Evolutionary conservation across 371 early-diverging fungal species (phyloP).

Genomic region (Cokeromyces recurvatus): DNA sequence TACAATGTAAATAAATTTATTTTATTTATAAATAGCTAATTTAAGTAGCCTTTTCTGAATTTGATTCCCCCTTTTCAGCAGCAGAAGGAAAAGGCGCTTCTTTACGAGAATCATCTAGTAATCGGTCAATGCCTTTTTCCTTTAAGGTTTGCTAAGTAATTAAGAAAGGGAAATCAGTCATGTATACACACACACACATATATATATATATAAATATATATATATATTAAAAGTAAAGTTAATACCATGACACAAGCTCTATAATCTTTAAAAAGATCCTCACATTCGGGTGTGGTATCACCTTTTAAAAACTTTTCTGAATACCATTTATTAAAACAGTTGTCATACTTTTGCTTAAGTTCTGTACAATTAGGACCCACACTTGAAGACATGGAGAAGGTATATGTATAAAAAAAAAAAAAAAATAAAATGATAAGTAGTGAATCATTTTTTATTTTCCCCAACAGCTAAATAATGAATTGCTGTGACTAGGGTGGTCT

Average conservation of each 20-base stretch:
- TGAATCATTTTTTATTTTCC: too few relatives aligned
- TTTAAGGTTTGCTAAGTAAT: slow-evolving; percentile 37
- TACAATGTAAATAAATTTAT: too few relatives aligned
- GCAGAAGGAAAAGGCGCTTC: slow-evolving; percentile 62
- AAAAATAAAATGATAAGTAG: too few relatives aligned
- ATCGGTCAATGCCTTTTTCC: slow-evolving; percentile 73
- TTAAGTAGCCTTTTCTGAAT: too few relatives aligned
- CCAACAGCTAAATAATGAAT: too few relatives aligned
- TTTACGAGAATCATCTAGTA: slow-evolving; percentile 73
- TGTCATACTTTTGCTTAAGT: slow-evolving; percentile 87
- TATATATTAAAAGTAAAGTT: too few relatives aligned
- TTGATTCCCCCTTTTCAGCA: slow-evolving; percentile 2
- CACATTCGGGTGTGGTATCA: slow-evolving; percentile 74
- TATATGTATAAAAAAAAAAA: too few relatives aligned
- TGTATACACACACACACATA: too few relatives aligned
- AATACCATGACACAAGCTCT: slow-evolving; percentile 79
- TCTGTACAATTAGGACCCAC: slow-evolving; percentile 83
- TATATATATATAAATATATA: too few relatives aligned
- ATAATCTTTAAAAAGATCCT: slow-evolving; percentile 81
- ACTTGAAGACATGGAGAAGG: slow-evolving; percentile 69
- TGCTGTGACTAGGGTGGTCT: too few relatives aligned
- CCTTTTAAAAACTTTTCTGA: slow-evolving; percentile 91
- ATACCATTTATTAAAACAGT: slow-evolving; percentile 95
- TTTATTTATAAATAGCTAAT: too few relatives aligned
- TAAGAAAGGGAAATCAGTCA: neutral